phyloP scores from a whole-genome alignment of 2,329 filamentous ascomycete genomes.

The Hypoxylon sp. region DNA sequence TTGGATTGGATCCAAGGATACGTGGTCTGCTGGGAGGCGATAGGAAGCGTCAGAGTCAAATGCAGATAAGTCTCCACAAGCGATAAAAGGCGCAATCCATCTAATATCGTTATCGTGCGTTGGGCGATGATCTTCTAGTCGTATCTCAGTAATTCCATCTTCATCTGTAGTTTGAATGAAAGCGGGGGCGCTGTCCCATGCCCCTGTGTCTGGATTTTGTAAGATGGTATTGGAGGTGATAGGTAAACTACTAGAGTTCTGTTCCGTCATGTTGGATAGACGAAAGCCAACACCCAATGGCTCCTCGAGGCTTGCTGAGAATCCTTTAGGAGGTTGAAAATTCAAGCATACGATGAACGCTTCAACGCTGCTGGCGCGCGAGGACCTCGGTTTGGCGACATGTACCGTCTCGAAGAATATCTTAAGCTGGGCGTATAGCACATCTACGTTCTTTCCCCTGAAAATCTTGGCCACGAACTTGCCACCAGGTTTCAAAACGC shows the following conservation, averaged over 20 bases:
- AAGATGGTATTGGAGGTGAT: conserved; percentile 60
- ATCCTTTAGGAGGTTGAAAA: conserved; percentile 84
- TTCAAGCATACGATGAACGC: conserved; percentile 96
- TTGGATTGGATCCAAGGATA: conserved; percentile 92
- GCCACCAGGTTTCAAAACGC: conserved; percentile 91
- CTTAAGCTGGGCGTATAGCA: conserved; percentile 93
- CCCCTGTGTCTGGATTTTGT: conserved; percentile 62
- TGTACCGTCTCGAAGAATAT: conserved; percentile 89
- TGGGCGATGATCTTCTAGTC: conserved; percentile 64
- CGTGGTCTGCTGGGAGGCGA: conserved; percentile 85
- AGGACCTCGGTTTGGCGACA: conserved; percentile 94
- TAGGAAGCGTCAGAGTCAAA: conserved; percentile 98
- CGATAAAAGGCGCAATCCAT: conserved; percentile 96
- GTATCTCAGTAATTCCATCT: conserved; percentile 62
- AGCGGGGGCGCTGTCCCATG: conserved; percentile 58
- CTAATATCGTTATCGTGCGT: conserved; percentile 63
- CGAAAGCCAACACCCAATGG: conserved; percentile 77
- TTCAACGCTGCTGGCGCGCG: conserved; percentile 95
- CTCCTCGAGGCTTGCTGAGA: conserved; percentile 80
- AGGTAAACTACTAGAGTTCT: conserved; percentile 59
- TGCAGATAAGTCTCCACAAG: conserved; percentile 94
- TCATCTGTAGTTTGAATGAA: conserved; percentile 43
- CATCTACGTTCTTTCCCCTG: conserved; percentile 92
- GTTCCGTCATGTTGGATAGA: conserved; percentile 65
- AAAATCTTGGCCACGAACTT: conserved; percentile 99